Evolutionary conservation across 1,284 basidiomycete species (phyloP).

Genomic region (Flammula alnicola): DNA sequence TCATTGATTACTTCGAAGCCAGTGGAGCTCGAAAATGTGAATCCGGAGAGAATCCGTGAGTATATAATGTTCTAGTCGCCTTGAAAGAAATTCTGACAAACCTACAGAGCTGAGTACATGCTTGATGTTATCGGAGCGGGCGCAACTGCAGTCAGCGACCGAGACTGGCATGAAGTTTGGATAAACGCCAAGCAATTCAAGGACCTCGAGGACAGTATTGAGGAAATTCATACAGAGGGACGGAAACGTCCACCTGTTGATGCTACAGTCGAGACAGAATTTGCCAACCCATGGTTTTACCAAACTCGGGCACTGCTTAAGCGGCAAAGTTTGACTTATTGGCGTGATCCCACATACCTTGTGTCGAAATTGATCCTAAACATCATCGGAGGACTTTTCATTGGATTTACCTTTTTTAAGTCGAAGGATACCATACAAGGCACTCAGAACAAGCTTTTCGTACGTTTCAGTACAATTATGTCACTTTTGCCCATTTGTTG

Average conservation of each 20-base stretch:
- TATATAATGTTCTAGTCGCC: not conserved
- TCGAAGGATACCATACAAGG: conserved; percentile 64
- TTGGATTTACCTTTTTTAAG: conserved; percentile 73
- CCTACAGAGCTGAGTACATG: conserved; percentile 47
- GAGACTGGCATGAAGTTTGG: conserved; percentile 53
- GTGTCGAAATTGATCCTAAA: conserved; percentile 66
- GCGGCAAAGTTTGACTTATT: conserved; percentile 59
- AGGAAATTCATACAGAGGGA: conserved; percentile 43
- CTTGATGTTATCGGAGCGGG: conserved; percentile 54
- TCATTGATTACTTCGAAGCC: conserved; percentile 74
- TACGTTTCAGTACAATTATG: conserved; percentile 25
- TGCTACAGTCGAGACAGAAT: conserved; percentile 39
- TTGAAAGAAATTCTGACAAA: not conserved
- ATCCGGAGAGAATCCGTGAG: conserved; percentile 50
- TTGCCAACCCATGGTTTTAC: conserved; percentile 51
- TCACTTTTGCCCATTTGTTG: not conserved
- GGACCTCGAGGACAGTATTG: conserved; percentile 33
- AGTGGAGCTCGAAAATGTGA: conserved; percentile 56
- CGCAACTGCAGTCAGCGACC: conserved; percentile 42
- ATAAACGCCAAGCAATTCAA: conserved; percentile 37
- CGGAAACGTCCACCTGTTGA: conserved; percentile 39
- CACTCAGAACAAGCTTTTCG: conserved; percentile 78
- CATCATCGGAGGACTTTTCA: conserved; percentile 57
- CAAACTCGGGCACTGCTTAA: conserved; percentile 52
- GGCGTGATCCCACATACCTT: conserved; percentile 71